Evolutionary conservation across 768 basidiomycete genomes (phyloP).

Genomic region (Lactifluus rugatus): DNA sequence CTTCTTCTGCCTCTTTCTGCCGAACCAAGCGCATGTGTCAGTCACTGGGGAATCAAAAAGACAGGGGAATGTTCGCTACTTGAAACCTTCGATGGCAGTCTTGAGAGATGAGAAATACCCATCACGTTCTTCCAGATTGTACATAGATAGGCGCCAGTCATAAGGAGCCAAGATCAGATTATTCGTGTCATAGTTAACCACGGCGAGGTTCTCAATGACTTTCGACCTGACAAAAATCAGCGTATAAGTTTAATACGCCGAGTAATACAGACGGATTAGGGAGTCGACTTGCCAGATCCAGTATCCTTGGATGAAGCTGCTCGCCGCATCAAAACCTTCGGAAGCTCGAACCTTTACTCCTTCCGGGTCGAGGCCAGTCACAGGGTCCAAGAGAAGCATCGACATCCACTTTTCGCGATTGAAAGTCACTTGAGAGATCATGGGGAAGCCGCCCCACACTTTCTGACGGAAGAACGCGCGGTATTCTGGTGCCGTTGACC

Average conservation of each 20-base stretch:
- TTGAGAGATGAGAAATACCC: slow-evolving; percentile 84
- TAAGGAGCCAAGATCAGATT: slow-evolving; percentile 79
- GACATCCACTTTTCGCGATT: slow-evolving; percentile 85
- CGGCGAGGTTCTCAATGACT: slow-evolving; percentile 90
- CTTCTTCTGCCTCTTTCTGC: slow-evolving; percentile 55
- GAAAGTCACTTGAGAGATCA: slow-evolving; percentile 76
- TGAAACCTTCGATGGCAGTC: slow-evolving; percentile 68
- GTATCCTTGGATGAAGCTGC: slow-evolving; percentile 79
- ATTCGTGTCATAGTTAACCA: slow-evolving; percentile 86
- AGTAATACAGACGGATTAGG: background rate
- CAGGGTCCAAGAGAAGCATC: slow-evolving; percentile 83
- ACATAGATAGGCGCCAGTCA: slow-evolving; percentile 84
- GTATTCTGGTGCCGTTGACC: slow-evolving; percentile 83
- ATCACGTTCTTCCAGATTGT: slow-evolving; percentile 87
- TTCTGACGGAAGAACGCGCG: slow-evolving; percentile 89
- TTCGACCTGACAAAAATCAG: slow-evolving; percentile 49
- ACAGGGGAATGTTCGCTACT: slow-evolving; percentile 29
- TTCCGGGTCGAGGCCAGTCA: slow-evolving; percentile 84
- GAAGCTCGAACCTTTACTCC: slow-evolving; percentile 83
- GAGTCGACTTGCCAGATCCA: slow-evolving; percentile 69
- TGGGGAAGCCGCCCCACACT: slow-evolving; percentile 67
- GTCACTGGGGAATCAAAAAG: background rate
- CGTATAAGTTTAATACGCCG: background rate
- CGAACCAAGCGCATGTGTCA: background rate
- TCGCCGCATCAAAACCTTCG: slow-evolving; percentile 86